Evolutionary conservation across 140 eudicot species (phyloP).

Genomic region (Oenanthe javanica): DNA sequence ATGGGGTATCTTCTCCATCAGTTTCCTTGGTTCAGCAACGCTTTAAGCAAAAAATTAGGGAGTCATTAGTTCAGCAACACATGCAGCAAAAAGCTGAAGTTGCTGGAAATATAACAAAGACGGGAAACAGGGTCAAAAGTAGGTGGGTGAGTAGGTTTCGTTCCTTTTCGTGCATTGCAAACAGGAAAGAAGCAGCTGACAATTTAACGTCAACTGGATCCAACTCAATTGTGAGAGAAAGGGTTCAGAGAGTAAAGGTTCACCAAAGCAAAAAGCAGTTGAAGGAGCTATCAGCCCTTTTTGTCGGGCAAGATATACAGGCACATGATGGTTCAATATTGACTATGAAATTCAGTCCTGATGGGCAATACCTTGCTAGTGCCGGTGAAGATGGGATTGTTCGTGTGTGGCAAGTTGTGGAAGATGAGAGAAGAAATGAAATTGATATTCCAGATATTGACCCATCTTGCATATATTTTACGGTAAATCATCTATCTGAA

Average conservation of each 20-base stretch:
- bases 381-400: slow-evolving; percentile 92
- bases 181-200: slow-evolving; percentile 20
- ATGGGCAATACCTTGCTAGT: slow-evolving; percentile 78
- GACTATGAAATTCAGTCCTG: slow-evolving; percentile 88
- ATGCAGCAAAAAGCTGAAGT: slow-evolving; percentile 31
- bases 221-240: slow-evolving; percentile 18
- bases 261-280: slow-evolving; percentile 40
- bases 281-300: slow-evolving; percentile 81
- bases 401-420: slow-evolving; percentile 85
- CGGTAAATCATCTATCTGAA: slow-evolving; percentile 64
- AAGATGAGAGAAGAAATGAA: slow-evolving; percentile 66
- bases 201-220: background rate
- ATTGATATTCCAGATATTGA: slow-evolving; percentile 68
- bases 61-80: slow-evolving; percentile 24
- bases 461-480: slow-evolving; percentile 73
- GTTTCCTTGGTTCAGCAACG: slow-evolving; percentile 27
- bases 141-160: slow-evolving; percentile 48
- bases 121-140: slow-evolving; percentile 37
- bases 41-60: slow-evolving; percentile 31
- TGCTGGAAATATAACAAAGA: slow-evolving; percentile 21
- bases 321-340: slow-evolving; percentile 87
- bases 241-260: slow-evolving; percentile 56
- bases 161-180: slow-evolving; percentile 37
- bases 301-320: slow-evolving; percentile 70
- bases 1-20: slow-evolving; percentile 12